These are phyloP conservation scores for Pulveroboletus sp. DNA, from an alignment of 768 basidiomycete genomes.

Conservation along the genomic window DNA sequence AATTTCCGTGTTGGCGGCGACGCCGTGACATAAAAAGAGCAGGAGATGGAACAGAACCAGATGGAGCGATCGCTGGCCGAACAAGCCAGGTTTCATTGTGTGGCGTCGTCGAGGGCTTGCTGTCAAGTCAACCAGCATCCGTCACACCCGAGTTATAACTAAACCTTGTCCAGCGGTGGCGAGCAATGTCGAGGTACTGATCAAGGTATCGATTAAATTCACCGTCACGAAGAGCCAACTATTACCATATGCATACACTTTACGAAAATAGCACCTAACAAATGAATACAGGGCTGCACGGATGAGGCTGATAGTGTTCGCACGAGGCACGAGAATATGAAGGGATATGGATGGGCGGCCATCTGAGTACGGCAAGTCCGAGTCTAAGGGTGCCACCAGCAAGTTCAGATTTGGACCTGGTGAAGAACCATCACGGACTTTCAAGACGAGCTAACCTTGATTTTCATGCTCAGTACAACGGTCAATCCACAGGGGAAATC, in stretches of 20 bases:
- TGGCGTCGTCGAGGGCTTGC: conserved; percentile 8
- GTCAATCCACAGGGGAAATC: neutral
- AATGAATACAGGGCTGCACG: conserved; percentile 9
- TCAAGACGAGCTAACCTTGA: conserved; percentile 19
- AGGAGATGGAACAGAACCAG: conserved; percentile 13
- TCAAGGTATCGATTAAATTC: conserved; percentile 15
- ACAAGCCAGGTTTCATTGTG: conserved; percentile 13
- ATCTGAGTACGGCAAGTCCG: conserved; percentile 10
- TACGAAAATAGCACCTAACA: conserved; percentile 1
- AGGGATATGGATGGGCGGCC: conserved; percentile 22
- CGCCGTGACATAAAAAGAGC: conserved; percentile 24
- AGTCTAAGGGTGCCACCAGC: conserved; percentile 14
- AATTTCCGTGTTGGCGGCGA: conserved; percentile 61
- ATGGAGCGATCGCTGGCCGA: conserved; percentile 11
- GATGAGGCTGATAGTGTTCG: conserved; percentile 1
- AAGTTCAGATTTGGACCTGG: conserved; percentile 1
- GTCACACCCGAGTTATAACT: neutral
- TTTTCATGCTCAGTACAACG: conserved; percentile 9
- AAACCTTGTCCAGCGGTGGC: conserved; percentile 2
- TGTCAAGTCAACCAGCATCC: conserved; percentile 18
- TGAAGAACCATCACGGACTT: conserved; percentile 24
- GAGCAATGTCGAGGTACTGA: conserved; percentile 1
- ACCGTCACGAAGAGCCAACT: conserved; percentile 12
- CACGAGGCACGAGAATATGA: conserved; percentile 16
- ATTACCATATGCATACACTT: neutral